These are phyloP conservation scores for Zymoseptoria pseudotritici DNA, from an alignment of 2,329 filamentous ascomycete genomes.

Conservation along the genomic window DNA sequence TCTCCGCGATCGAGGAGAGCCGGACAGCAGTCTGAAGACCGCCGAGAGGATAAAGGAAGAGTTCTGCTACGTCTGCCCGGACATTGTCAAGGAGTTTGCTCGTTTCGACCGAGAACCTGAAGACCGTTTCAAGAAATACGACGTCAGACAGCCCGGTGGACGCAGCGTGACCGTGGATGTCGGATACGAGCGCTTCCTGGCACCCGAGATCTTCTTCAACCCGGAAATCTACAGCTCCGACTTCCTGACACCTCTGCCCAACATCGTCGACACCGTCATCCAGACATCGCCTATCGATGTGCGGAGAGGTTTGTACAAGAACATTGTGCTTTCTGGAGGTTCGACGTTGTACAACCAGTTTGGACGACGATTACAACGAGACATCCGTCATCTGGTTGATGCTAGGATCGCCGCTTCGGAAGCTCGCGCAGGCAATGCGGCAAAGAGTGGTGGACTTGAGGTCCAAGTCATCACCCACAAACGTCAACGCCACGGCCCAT, in stretches of 20 bases:
- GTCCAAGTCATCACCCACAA: constrained; percentile 98
- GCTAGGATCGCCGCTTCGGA: constrained; percentile 88
- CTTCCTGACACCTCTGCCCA: constrained; percentile 89
- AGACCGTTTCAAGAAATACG: constrained; percentile 80
- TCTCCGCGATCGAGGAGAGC: constrained; percentile 89
- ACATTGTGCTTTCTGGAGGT: constrained; percentile 95
- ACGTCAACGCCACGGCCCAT: constrained; percentile 91
- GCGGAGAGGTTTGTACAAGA: constrained; percentile 95
- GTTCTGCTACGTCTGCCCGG: constrained; percentile 95
- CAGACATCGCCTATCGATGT: constrained; percentile 98
- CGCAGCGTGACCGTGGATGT: constrained; percentile 81
- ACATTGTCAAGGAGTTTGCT: constrained; percentile 97
- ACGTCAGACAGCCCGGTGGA: constrained; percentile 77
- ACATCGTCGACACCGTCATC: constrained; percentile 92
- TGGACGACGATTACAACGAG: constrained; percentile 86
- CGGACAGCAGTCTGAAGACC: constrained; percentile 93
- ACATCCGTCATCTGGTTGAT: constrained; percentile 94
- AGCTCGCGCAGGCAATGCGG: constrained; percentile 73
- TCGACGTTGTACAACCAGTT: constrained; percentile 99
- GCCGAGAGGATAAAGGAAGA: constrained; percentile 98
- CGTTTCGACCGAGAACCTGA: constrained; percentile 87
- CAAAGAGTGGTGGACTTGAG: constrained; percentile 86
- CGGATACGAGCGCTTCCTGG: constrained; percentile 95
- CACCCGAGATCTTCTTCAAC: constrained; percentile 99
- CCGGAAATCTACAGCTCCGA: constrained; percentile 99